These are phyloP conservation scores for Fusarium scirpi DNA, from an alignment of 2,329 filamentous ascomycete genomes.

Conservation along the genomic window DNA sequence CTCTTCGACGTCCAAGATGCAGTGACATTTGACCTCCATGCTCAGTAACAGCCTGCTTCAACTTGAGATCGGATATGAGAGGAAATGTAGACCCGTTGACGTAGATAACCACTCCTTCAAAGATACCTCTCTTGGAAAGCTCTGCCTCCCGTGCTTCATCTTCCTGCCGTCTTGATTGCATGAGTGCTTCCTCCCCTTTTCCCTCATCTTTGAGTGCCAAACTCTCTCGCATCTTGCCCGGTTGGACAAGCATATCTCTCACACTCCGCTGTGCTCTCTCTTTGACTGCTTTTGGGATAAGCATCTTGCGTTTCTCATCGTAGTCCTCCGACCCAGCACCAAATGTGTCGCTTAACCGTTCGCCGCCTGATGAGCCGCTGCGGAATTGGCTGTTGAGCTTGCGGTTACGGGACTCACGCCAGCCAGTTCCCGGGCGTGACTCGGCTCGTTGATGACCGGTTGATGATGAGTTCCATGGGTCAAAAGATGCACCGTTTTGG, in stretches of 20 bases:
- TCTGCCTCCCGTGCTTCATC: constrained; percentile 62
- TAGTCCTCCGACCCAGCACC: constrained; percentile 72
- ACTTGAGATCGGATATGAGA: constrained; percentile 83
- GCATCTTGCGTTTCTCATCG: constrained; percentile 58
- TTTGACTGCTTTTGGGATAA: constrained; percentile 59
- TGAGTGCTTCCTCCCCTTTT: constrained; percentile 44
- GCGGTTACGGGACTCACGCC: constrained; percentile 75
- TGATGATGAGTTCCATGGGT: constrained; percentile 79
- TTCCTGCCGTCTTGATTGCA: constrained; percentile 55
- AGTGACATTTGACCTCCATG: constrained; percentile 81
- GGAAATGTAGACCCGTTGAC: constrained; percentile 90
- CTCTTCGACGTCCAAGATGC: constrained; percentile 75
- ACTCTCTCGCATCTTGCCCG: constrained; percentile 57
- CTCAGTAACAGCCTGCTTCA: constrained; percentile 80
- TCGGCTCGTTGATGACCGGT: constrained; percentile 85
- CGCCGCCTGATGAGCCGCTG: constrained; percentile 67
- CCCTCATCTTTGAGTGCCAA: constrained; percentile 7
- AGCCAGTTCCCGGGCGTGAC: constrained; percentile 71
- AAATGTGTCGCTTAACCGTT: constrained; percentile 72
- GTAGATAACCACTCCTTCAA: constrained; percentile 80
- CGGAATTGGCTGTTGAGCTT: constrained; percentile 80
- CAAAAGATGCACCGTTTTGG: constrained; percentile 62
- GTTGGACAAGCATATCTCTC: constrained; percentile 64
- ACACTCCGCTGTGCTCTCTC: constrained; percentile 59
- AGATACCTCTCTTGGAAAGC: constrained; percentile 61